These are phyloP conservation scores for Tirmania nivea DNA, from an alignment of 495 filamentous ascomycete species.

Conservation along the genomic window DNA sequence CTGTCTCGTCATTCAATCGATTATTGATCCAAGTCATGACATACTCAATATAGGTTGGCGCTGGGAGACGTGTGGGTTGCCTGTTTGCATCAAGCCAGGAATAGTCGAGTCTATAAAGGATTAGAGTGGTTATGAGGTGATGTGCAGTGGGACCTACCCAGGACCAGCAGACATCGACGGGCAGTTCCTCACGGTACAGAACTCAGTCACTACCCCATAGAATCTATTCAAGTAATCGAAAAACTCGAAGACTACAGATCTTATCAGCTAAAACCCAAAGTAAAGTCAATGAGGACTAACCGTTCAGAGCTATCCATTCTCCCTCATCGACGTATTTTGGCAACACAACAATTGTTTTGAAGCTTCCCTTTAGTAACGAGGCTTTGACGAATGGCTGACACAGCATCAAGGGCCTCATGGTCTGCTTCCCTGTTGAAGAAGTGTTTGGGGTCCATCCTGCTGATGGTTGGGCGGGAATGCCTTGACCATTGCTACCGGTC, in stretches of 20 bases:
- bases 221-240: constrained; percentile 20
- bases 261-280: not conserved
- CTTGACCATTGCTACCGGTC: constrained; percentile 1
- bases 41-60: constrained; percentile 48
- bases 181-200: constrained; percentile 46
- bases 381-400: constrained; percentile 21
- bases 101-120: constrained; percentile 37
- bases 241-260: constrained; percentile 16
- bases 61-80: constrained; percentile 32
- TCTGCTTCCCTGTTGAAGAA: constrained; percentile 12
- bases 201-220: constrained; percentile 18
- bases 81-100: constrained; percentile 43
- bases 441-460: constrained; percentile 8
- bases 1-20: constrained; percentile 46
- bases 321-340: constrained; percentile 52
- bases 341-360: constrained; percentile 53
- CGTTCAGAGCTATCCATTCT: constrained; percentile 44
- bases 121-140: too few species aligned
- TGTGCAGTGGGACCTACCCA: constrained; percentile 28
- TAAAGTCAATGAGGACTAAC: constrained; percentile 4
- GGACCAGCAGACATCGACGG: constrained; percentile 53
- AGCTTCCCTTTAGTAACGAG: constrained; percentile 45
- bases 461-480: constrained; percentile 1
- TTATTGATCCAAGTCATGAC: constrained; percentile 56
- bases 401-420: constrained; percentile 17